Conservation (phyloP, 164 flowering plant species). For the Nelumbo lutea region DNA sequence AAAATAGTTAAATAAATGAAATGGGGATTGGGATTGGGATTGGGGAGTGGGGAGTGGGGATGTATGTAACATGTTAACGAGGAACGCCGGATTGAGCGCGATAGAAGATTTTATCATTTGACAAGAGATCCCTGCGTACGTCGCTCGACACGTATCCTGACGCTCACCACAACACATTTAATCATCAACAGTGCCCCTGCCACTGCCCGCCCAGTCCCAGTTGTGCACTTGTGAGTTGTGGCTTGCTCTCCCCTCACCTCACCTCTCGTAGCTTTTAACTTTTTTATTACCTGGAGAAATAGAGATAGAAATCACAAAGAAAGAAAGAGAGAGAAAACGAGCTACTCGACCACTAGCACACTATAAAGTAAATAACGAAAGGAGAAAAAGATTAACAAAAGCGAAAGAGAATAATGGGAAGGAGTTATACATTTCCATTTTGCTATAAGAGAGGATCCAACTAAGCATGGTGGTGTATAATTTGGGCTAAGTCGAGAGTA, state of each 20-base stretch:
- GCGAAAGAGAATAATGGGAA: slow-evolving; percentile 2
- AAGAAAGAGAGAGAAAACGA: not conserved
- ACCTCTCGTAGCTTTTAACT: slow-evolving; percentile 2
- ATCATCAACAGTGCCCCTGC: slow-evolving; percentile 2
- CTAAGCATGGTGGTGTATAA: not conserved
- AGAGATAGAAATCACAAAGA: not conserved
- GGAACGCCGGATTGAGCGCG: not conserved
- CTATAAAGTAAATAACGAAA: slow-evolving; percentile 1
- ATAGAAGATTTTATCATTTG: slow-evolving; percentile 18
- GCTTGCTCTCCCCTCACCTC: not conserved
- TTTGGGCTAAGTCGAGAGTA: slow-evolving; percentile 15
- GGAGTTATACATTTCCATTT: slow-evolving; percentile 21
- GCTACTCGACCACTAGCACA: not conserved
- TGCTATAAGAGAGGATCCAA: slow-evolving; percentile 17
- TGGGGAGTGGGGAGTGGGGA: not conserved
- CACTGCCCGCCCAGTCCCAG: no score
- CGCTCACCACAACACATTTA: slow-evolving; percentile 13
- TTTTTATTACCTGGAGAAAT: not conserved
- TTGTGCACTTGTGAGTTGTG: no score
- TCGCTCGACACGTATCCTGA: slow-evolving; percentile 18
- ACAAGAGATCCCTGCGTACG: slow-evolving; percentile 17
- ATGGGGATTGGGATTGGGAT: not conserved
- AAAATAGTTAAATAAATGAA: no score
- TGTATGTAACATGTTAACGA: not conserved
- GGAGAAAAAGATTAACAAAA: not conserved